These are phyloP conservation scores for Bipolaris oryzae DNA, from an alignment of 2,329 filamentous ascomycete genomes.

Conservation along the genomic window DNA sequence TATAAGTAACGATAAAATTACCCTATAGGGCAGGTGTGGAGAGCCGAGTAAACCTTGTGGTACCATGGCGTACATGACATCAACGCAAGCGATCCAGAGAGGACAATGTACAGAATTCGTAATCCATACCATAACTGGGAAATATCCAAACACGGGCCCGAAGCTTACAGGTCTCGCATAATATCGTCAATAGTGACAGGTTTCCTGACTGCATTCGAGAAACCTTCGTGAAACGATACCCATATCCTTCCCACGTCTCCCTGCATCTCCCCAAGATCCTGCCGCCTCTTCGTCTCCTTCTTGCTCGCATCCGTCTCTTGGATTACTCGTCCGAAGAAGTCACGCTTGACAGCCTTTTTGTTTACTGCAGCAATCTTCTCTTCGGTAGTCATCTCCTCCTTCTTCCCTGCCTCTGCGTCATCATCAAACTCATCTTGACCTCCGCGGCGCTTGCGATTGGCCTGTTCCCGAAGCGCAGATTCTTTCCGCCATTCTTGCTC, in stretches of 20 bases:
- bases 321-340: constrained; percentile 85
- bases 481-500: constrained; percentile 87
- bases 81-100: too few species aligned
- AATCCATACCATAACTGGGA: neutral
- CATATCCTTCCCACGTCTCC: constrained; percentile 69
- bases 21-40: neutral
- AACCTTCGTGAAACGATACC: constrained; percentile 88
- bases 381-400: constrained; percentile 25
- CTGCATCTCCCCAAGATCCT: constrained; percentile 41
- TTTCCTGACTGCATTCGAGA: constrained; percentile 90
- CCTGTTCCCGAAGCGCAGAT: constrained; percentile 68
- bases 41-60: neutral
- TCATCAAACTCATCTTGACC: constrained; percentile 32
- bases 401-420: constrained; percentile 17
- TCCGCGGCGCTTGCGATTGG: constrained; percentile 64
- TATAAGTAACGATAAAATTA: neutral
- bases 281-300: constrained; percentile 52
- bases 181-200: constrained; percentile 82
- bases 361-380: constrained; percentile 33
- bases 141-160: neutral
- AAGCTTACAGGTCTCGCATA: constrained; percentile 64
- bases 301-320: constrained; percentile 52
- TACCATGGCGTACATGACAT: neutral
- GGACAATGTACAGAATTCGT: neutral
- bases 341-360: constrained; percentile 64